These are phyloP conservation scores for Phytophthora citrophthora DNA, from an alignment of 352 stramenopile species.

Conservation along the genomic window DNA sequence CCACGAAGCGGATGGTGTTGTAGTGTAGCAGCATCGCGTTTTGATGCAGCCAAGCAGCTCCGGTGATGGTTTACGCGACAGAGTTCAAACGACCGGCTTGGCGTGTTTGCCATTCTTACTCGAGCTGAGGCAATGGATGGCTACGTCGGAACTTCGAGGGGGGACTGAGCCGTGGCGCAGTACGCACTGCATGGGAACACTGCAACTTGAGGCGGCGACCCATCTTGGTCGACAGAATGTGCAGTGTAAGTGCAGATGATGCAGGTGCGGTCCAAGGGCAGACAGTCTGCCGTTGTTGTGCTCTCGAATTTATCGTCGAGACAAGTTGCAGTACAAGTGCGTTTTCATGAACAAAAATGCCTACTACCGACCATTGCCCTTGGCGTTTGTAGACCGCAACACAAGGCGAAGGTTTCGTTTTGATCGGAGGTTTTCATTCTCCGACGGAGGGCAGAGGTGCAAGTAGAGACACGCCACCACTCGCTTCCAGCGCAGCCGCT, in stretches of 20 bases:
- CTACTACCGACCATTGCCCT: no score
- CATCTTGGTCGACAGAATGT: background rate
- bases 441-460: no score
- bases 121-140: background rate
- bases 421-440: no score
- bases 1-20: background rate
- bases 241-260: slow-evolving; percentile 3
- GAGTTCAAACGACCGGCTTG: background rate
- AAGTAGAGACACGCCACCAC: no score
- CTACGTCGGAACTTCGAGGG: slow-evolving; percentile 13
- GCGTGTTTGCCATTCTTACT: slow-evolving; percentile 1
- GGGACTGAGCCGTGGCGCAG: background rate
- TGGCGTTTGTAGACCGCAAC: no score
- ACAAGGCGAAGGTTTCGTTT: no score
- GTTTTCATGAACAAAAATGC: no score
- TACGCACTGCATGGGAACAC: background rate
- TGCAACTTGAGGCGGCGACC: background rate
- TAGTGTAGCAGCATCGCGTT: slow-evolving; percentile 8
- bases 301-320: no score
- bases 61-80: background rate
- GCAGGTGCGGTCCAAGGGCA: slow-evolving; percentile 1
- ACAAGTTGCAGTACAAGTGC: no score
- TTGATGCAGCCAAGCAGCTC: slow-evolving; percentile 10
- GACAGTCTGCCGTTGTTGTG: background rate
- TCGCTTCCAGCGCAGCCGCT: slow-evolving; percentile 1